A percentile compares a stretch with the other conserved stretches of the same genome.
phyloP scores from a whole-genome alignment of 768 basidiomycete genomes.

The Boletus sp. region DNA sequence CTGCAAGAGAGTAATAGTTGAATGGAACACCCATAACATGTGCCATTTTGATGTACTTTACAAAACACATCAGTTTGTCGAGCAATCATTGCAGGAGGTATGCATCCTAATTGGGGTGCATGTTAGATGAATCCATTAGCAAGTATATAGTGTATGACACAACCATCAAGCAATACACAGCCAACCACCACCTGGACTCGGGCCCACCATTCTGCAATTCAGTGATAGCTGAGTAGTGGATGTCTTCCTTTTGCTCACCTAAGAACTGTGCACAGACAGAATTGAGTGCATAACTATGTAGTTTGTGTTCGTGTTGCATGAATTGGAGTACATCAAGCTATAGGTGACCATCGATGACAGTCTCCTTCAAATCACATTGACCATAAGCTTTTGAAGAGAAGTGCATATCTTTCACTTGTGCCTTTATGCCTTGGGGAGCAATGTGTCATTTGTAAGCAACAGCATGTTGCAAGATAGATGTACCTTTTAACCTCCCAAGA shows the following conservation, averaged over 20 bases:
- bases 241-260: constrained; percentile 99
- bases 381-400: constrained; percentile 99
- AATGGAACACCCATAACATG: constrained; percentile 99
- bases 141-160: background rate
- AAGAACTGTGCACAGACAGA: constrained; percentile 97
- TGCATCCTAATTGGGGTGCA: constrained; percentile 65
- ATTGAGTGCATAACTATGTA: constrained; percentile 96
- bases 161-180: constrained; percentile 98
- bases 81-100: constrained; percentile 95
- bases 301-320: constrained; percentile 98
- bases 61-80: constrained; percentile 98
- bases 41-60: constrained; percentile 99
- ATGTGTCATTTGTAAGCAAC: constrained; percentile 3
- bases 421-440: constrained; percentile 55
- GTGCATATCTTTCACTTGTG: constrained; percentile 88
- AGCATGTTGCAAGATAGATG: constrained; percentile 6
- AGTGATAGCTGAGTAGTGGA: constrained; percentile 97
- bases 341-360: constrained; percentile 83
- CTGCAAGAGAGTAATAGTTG: constrained; percentile 92
- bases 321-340: constrained; percentile 96
- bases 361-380: constrained; percentile 94
- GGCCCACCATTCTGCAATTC: constrained; percentile 96
- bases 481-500: constrained; percentile 77
- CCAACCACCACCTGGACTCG: constrained; percentile 87
- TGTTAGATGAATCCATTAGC: constrained; percentile 1